Evolutionary conservation across 1,284 basidiomycete species (phyloP), one percentile per base, ranked within the genome.

Genomic region (Pulchroboletus neoregius): DNA sequence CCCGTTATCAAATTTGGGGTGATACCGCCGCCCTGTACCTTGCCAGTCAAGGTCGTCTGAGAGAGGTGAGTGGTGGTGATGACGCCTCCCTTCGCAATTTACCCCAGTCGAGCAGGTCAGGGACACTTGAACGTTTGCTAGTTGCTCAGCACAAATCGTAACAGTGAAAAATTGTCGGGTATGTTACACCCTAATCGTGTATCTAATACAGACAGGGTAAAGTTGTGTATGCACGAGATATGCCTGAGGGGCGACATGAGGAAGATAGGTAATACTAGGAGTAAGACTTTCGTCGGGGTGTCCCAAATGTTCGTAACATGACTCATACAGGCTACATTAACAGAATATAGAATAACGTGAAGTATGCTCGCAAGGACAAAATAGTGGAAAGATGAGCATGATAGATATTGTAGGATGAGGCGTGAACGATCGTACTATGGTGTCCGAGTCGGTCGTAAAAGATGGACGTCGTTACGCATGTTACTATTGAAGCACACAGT

Each of bases 11-110:
- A 57, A 73, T 85, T 0, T 85, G 82, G 82, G 80, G 79, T 11
- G 82, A 85, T 60, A 76, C 80, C 5, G 82, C 80, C 8, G 76
- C 80, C 7, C 74, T 78, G 12, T 82, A 82, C 61, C 69, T 84
- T 26, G 81, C 81, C 6, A 71, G 75, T 27, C 67, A 62, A 32
- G 80, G 82, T n/a, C 58, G 70, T 57, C 58, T 81, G 33, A 18
- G 20, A 30, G 18, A 51, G 37, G 59, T 56, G 39, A 43, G 51
- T 13, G 11, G 8, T 24, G 3, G 15, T 27, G 13, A 30, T 30
- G 6, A 3, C 33, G 9, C 13, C 20, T 23, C n/a, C 11, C 24
- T 42, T 32, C 45, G 8, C 8, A 7, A 13, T 36, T 33, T 20
- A 46, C 28, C n/a, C 13, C 11, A 5, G 6, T 13, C 28, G 12